Base-by-base conservation (phyloP, 805 yeast species). In the Candida xiaguanensis region DNA sequence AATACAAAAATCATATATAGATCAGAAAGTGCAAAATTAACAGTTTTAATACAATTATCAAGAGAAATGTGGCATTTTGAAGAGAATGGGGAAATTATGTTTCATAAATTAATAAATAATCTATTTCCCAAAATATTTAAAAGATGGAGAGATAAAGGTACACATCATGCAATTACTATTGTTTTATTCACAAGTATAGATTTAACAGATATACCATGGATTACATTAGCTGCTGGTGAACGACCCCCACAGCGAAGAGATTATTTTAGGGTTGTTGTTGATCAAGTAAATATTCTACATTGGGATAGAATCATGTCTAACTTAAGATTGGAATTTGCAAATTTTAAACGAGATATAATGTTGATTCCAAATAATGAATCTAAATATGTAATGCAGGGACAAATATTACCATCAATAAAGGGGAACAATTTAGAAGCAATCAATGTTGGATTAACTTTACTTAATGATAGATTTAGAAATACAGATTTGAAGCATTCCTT, bases 1-100 rank as follows among this genome's bases (percentile, higher is more conserved):
- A 68, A 77, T 19, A 90, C 99, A 3, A 83, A 82, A 48, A 65
- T 93, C 20, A 86, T 89, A 0, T 91, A 85, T 57, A 73, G 99
- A 34, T 88, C 97, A 1, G 97, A 91, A 52, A 82, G 95, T 29
- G 95, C 97, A 2, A 77, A 85, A 41, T 65, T 91, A 41, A 76
- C 87, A 12, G 85, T 90, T 36, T 69, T 93, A 45, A 80, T 93
- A 36, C 99, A 93, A 56, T 78, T 90, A 45, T 85, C 97, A 1
- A 75, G 84, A 28, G 99, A 93, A 53, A 93, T 93, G 97, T 93
- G 97, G 95, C 88, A 89, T 58, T 93, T 93, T 59, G 98, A 93
- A 60, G 96, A 90, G 53, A 85, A 85, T 48, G 99, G 99, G 2
- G 97, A 91, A 54, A 85, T 90, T 39, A 77, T 88, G 77, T 91